Evolutionary conservation across 495 filamentous ascomycete species (phyloP), one percentile per base, ranked within the genome.

Genomic region (Neurospora intermedia): DNA sequence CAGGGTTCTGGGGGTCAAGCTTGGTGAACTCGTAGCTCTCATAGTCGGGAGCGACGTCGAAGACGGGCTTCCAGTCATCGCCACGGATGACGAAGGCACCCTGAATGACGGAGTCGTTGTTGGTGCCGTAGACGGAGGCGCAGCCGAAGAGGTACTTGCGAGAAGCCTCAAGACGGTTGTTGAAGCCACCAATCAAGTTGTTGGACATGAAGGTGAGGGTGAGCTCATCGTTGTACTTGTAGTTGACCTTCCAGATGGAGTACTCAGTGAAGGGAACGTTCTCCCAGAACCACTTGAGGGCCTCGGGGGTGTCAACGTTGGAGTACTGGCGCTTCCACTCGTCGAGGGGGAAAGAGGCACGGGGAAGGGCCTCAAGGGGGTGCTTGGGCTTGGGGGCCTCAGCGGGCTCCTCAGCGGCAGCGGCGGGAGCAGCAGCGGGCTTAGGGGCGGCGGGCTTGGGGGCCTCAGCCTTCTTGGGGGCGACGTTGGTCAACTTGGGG

Each of bases 261-360:
- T 96, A 98, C 84, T 98, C 96, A 72, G 93, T 91, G 79, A 94
- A 88, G 74, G 94, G 94, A 84, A 88, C 89, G 80, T 97, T 91
- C 86, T 97, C 89, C 94, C 94, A 99, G 89, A 99, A 98, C 93
- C 94, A 99, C 80, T 95, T 94, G 76, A 98, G 84, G 76, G 94
- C 93, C 54, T 85, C 90, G 62, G 92, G 93, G 73, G 93, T 94
- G 69, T 98, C 95, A 76, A 91, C 87, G 89, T 99, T 99, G 79
- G 96, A 98, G 91, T 98, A 99, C 83, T 92, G 90, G 78, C 94
- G 93, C 91, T 99, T 99, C 93, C 91, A 97, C 81, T 99, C 96
- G 80, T 99, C 96, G 71, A 98, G 88, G 75, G 89, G 85, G 79
- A 98, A 85, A 69, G 89, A 90, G 62, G 96, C 88, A 82, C 89